Base-by-base conservation (phyloP, 192 early-diverging fungal genomes). In the Coemansia sp. region DNA sequence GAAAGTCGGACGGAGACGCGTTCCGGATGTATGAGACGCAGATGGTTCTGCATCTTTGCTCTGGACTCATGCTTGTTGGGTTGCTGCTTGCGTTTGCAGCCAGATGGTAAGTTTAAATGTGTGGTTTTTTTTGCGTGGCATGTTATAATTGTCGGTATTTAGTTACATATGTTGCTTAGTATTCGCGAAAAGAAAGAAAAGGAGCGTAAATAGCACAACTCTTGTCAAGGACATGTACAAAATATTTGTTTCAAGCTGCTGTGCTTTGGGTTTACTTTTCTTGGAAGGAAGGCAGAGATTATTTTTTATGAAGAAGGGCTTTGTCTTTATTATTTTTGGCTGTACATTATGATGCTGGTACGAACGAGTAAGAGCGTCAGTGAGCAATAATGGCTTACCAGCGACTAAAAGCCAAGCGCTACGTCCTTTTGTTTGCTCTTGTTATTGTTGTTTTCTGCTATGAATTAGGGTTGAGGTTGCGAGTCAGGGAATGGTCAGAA, bases 21-120 rank as follows among this genome's bases (percentile, higher is more conserved):
- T 74, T 82, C 39, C 66, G 71, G 32, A 76, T 82, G 79, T 82
- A 82, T 38, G 74, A 76, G 54, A 64, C 79, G 41, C 67, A 76
- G 56, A 63, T 43, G 6, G 68, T 67, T 26, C 64, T 82, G 43
- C 75, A 82, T 52, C 66, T 82, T 5, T 70, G 74, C 41, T 68
- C 74, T 0, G 74, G 71, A 6, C 57, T 64, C 38, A 63, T 77
- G 57, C 71, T 76, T 11, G 64, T 63, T 9, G 79, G 71, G 9
- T 37, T 74, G 57, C 58, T 74, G 54, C 64, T 82, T 48, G 71
- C 64, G 18, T 69, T 72, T 48, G 58, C 70, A 15, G 56, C 76
- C 13, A 64, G 72, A 56, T 78, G 76, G 76, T 64, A 71, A 64
- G 76, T 65, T 0, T 32, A 12, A 2, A 40, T 9, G 38, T 11